Evolutionary conservation across 148 eudicot genomes (phyloP).

Genomic region (Fallopia convolvulus): DNA sequence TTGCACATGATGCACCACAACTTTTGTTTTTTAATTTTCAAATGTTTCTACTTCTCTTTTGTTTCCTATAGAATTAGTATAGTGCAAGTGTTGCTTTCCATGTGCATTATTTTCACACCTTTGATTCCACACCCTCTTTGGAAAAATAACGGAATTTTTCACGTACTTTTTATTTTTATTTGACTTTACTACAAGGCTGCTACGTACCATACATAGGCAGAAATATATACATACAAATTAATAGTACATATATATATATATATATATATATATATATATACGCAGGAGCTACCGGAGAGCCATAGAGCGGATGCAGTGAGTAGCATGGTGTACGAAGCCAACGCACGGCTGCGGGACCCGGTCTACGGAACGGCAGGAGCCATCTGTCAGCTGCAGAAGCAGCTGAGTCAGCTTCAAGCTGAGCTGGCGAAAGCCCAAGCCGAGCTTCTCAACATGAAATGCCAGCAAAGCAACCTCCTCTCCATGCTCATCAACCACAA

Average conservation of each 20-base stretch:
- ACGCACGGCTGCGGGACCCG: conserved; percentile 43
- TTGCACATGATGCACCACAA: too few relatives aligned
- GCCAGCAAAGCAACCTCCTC: conserved; percentile 34
- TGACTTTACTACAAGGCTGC: neutral
- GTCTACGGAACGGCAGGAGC: conserved; percentile 46
- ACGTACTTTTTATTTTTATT: neutral
- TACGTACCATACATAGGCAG: neutral
- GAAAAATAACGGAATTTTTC: neutral
- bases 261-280: neutral
- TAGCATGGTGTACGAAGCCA: conserved; percentile 63
- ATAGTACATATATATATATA: neutral
- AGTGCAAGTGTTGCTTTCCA: neutral
- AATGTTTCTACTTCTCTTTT: too few relatives aligned
- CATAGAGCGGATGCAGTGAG: conserved; percentile 57
- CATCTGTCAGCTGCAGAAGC: conserved; percentile 47
- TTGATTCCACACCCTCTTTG: neutral
- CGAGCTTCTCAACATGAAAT: conserved; percentile 33
- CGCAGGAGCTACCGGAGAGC: conserved; percentile 42
- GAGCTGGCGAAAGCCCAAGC: conserved; percentile 45
- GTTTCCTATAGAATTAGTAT: too few relatives aligned
- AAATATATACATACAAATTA: neutral
- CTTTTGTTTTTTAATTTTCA: too few relatives aligned
- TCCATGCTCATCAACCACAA: conserved; percentile 28
- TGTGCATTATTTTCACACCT: neutral
- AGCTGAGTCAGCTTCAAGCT: conserved; percentile 44